phyloP scores from a whole-genome alignment of 768 basidiomycete genomes.

The Podaxis rugospora region DNA sequence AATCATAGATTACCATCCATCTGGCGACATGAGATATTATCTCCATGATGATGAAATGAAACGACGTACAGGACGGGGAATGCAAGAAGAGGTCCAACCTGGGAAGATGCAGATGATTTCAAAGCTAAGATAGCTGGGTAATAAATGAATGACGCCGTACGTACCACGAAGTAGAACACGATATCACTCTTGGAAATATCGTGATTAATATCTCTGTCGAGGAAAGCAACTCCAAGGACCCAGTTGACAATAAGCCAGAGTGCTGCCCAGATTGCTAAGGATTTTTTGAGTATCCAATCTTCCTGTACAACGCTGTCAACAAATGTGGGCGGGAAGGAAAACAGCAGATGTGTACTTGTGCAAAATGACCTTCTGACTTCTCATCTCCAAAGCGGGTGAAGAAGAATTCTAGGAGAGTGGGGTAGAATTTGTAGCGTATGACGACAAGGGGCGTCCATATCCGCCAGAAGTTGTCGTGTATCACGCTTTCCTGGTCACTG shows the following conservation, averaged over 20 bases:
- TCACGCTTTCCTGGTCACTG: constrained; percentile 28
- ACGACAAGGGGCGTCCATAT: constrained; percentile 33
- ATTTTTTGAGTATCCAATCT: constrained; percentile 69
- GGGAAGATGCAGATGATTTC: background rate
- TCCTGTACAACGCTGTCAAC: constrained; percentile 37
- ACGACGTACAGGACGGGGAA: constrained; percentile 50
- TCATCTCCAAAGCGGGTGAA: constrained; percentile 56
- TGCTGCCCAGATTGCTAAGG: constrained; percentile 58
- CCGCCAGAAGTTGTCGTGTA: constrained; percentile 22
- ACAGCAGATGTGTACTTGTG: constrained; percentile 24
- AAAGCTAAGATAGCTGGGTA: background rate
- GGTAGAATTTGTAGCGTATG: constrained; percentile 58
- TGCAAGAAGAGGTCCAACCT: constrained; percentile 57
- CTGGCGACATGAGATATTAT: constrained; percentile 17
- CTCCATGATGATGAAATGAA: background rate
- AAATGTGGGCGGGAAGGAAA: background rate
- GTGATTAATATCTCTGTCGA: constrained; percentile 15
- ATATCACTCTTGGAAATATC: constrained; percentile 43
- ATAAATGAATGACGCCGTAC: background rate
- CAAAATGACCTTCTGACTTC: constrained; percentile 40
- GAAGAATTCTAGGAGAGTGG: constrained; percentile 53
- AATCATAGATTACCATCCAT: constrained; percentile 65
- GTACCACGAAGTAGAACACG: constrained; percentile 53
- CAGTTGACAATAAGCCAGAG: constrained; percentile 67
- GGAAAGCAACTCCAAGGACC: constrained; percentile 53